phyloP scores from a whole-genome alignment of 768 basidiomycete species.

The Termitomyces sp. region DNA sequence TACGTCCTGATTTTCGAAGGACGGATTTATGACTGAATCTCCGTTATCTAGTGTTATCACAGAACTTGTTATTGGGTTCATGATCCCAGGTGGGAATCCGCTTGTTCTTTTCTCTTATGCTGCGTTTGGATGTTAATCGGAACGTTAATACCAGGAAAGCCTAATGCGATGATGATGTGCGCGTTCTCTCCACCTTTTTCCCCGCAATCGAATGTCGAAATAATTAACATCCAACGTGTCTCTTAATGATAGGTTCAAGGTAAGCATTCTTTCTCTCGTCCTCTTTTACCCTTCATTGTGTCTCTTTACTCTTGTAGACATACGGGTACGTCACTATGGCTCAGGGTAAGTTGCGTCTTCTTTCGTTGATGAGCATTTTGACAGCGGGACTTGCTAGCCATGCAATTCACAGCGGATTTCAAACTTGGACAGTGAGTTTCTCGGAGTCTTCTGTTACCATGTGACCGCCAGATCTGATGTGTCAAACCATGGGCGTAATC shows the following conservation, averaged over 20 bases:
- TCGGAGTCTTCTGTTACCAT: neutral
- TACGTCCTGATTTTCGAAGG: constrained; percentile 13
- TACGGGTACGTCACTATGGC: constrained; percentile 65
- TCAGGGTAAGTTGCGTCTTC: constrained; percentile 27
- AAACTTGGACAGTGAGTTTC: constrained; percentile 66
- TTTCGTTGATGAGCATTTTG: neutral
- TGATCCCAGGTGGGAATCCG: constrained; percentile 31
- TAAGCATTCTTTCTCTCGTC: constrained; percentile 7
- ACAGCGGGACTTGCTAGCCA: constrained; percentile 30
- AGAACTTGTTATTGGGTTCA: constrained; percentile 66
- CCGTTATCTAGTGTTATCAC: constrained; percentile 51
- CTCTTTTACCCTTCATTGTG: constrained; percentile 8
- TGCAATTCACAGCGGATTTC: constrained; percentile 69
- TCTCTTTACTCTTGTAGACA: constrained; percentile 32
- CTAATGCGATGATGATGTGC: constrained; percentile 74
- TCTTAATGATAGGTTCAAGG: constrained; percentile 30
- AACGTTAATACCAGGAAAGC: constrained; percentile 44
- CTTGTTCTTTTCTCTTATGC: constrained; percentile 1
- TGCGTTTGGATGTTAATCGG: constrained; percentile 11
- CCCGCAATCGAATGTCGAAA: neutral
- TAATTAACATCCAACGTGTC: neutral
- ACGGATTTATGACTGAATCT: neutral
- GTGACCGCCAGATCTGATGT: neutral
- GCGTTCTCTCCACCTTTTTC: constrained; percentile 7
- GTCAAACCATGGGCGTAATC: constrained; percentile 23